Percentiles rank a stretch among this genome's conserved stretches.
phyloP scores from a whole-genome alignment of 257 asterid genomes.

The Handroanthus guayacan region DNA sequence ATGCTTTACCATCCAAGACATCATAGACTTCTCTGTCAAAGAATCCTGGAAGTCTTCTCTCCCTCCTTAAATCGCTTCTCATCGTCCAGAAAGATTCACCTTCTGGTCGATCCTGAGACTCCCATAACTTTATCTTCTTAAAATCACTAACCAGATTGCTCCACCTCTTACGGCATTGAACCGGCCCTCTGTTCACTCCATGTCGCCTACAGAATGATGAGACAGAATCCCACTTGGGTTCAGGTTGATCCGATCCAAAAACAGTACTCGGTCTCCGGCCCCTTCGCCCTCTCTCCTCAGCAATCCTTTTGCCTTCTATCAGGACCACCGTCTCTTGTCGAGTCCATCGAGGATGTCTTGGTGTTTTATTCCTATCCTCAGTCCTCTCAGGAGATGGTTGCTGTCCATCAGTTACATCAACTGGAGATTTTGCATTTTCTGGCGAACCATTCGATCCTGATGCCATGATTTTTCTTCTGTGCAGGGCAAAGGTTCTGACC shows the following conservation, averaged over 20 bases:
- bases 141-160: constrained; percentile 79
- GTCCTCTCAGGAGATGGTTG: constrained; percentile 38
- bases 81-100: constrained; percentile 69
- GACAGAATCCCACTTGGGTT: constrained; percentile 75
- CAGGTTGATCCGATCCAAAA: constrained; percentile 49
- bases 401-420: constrained; percentile 29
- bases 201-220: constrained; percentile 68
- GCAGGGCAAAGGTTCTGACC: background rate
- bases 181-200: constrained; percentile 71
- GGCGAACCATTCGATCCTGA: constrained; percentile 35
- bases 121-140: constrained; percentile 79
- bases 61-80: constrained; percentile 71
- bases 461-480: constrained; percentile 40
- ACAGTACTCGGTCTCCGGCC: constrained; percentile 47
- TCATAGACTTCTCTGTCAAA: constrained; percentile 66
- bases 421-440: constrained; percentile 32
- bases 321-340: constrained; percentile 71
- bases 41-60: constrained; percentile 64
- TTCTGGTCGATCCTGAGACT: constrained; percentile 36
- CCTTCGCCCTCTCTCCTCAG: constrained; percentile 60
- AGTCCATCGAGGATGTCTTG: constrained; percentile 85
- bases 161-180: constrained; percentile 87
- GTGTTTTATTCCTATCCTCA: constrained; percentile 48
- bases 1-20: constrained; percentile 61
- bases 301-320: constrained; percentile 67